A percentile compares a stretch with the other conserved stretches of the same genome.
phyloP scores from a whole-genome alignment of 164 flowering plant species.

The Berberis thunbergii region DNA sequence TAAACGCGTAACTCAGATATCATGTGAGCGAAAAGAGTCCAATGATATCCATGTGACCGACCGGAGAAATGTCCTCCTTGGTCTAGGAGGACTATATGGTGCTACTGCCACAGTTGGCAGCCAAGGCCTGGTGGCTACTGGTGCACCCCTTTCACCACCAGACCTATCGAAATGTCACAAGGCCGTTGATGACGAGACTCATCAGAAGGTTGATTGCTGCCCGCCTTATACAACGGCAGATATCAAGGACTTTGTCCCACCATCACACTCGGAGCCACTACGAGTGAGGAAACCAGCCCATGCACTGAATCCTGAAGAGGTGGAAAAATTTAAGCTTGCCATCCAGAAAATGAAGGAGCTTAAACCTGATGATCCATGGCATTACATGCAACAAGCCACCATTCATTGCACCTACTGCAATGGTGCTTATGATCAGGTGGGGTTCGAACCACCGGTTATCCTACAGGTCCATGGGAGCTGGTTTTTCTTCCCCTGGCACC shows the following conservation, averaged over 20 bases:
- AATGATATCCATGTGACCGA: too few species aligned
- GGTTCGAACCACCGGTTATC: background rate
- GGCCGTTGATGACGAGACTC: too few species aligned
- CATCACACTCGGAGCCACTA: conserved; percentile 1
- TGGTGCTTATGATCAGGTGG: background rate
- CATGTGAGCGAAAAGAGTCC: background rate
- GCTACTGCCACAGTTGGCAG: too few species aligned
- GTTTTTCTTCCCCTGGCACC: background rate
- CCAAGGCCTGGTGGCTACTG: background rate
- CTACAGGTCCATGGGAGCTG: background rate
- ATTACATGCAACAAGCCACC: too few species aligned
- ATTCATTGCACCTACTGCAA: too few species aligned
- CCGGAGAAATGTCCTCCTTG: too few species aligned
- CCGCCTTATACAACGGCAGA: conserved; percentile 6
- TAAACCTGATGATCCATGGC: too few species aligned
- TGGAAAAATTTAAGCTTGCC: too few species aligned
- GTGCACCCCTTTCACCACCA: conserved; percentile 11
- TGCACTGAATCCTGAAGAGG: too few species aligned
- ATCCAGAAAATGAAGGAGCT: too few species aligned
- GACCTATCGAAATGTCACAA: background rate
- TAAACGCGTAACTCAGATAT: background rate
- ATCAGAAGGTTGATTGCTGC: conserved; percentile 1
- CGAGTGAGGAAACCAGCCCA: too few species aligned
- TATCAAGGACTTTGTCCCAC: conserved; percentile 5
- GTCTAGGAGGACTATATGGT: too few species aligned